Evolutionary conservation across 2,329 filamentous ascomycete genomes (phyloP).

Genomic region (Alternaria burnsii): DNA sequence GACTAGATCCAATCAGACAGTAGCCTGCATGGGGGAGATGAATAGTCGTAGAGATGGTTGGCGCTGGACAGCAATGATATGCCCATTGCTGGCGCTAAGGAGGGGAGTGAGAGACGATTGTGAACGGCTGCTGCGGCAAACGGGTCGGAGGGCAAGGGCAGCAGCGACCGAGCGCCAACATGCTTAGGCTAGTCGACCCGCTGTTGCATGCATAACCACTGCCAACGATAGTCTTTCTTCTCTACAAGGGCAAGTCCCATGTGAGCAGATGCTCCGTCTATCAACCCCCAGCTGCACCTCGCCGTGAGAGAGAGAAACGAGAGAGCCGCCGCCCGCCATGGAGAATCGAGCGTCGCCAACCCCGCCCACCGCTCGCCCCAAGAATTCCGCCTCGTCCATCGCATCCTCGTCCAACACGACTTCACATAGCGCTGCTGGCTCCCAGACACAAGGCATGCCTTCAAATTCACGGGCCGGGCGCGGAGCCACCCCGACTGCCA

Average conservation of each 20-base stretch:
- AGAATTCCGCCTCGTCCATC: conserved; percentile 41
- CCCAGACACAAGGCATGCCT: conserved; percentile 35
- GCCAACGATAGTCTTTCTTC: conserved; percentile 22
- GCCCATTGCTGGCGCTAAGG: conserved; percentile 13
- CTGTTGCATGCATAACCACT: conserved; percentile 20
- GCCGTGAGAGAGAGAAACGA: conserved; percentile 14
- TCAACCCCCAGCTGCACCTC: conserved; percentile 22
- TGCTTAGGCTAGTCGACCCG: conserved; percentile 18
- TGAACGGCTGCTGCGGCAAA: conserved; percentile 24
- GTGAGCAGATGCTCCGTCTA: conserved; percentile 27
- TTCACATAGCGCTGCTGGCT: conserved; percentile 31
- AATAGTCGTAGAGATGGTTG: conserved; percentile 13
- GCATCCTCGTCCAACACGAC: conserved; percentile 38
- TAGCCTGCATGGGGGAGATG: conserved; percentile 11
- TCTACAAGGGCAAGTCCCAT: conserved; percentile 28
- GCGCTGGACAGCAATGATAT: conserved; percentile 8
- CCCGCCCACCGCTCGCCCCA: conserved; percentile 43
- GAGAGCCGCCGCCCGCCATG: conserved; percentile 36
- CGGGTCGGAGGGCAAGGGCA: conserved; percentile 19
- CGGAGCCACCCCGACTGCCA: conserved; percentile 39
- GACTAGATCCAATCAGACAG: conserved; percentile 2
- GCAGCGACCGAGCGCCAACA: conserved; percentile 17
- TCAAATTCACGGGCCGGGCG: conserved; percentile 36
- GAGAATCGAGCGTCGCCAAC: conserved; percentile 42
- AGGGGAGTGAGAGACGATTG: conserved; percentile 7